Base-by-base conservation (phyloP, 495 filamentous ascomycete genomes). In the Ascodesmis nigricans region DNA sequence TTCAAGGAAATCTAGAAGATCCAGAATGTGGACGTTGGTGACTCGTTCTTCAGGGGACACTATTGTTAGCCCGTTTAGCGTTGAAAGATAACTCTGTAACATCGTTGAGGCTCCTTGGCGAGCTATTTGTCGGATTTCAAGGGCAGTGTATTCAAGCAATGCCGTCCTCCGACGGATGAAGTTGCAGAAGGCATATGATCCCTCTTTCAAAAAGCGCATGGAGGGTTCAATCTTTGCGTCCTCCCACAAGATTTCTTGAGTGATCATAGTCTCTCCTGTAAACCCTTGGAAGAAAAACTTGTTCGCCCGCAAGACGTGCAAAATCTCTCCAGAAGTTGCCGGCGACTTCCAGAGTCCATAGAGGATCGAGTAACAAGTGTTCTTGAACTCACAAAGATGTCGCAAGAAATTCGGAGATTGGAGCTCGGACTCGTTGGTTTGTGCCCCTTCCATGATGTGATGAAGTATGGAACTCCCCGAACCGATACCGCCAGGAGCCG, bases 1-100 rank as follows among this genome's bases (percentile, higher is more conserved):
- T 36, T 82, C 73, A 20, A 81, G 62, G 37, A 95, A 92, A 55
- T 95, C 90, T 37, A 91, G 81, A 14, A 93, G 66, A 42, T 93
- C 90, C 53, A 93, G 90, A 9, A 95, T 64, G 4, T 73, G 76
- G 3, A 71, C 64, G 29, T 77, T 75, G 9, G 55, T 47, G 18
- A 71, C 45, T n/a, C 65, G 58, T 25, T 73, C 65, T 5, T n/a
- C n/a, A n/a, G n/a, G n/a, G n/a, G n/a, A n/a, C 17, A 66, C 37
- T 3, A 60, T 60, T 4, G 81, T 76, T 38, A 64, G 69, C 16
- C 90, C 90, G 14, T 78, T 64, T 21, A 95, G 58, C 0, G 77
- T 73, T 11, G 78, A 72, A 24, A 90, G 67, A 3, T 87, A 71
- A n/a, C 69, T 63, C 28, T 74, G 62, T 47, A 79, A 78, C 25